Base-by-base conservation (phyloP, 306 rosid genomes). In the Neltuma alba region DNA sequence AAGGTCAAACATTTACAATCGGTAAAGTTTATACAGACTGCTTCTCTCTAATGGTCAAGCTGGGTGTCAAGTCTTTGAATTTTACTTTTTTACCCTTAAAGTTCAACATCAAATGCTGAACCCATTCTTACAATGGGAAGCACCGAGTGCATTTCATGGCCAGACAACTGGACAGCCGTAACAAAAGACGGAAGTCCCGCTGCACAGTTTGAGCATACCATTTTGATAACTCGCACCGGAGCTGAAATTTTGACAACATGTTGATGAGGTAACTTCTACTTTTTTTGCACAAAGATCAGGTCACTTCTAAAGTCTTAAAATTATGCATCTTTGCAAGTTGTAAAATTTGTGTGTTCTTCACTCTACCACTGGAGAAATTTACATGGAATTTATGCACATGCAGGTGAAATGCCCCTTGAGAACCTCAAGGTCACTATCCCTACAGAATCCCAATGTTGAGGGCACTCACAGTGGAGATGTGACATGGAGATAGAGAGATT, bases 1-100 rank as follows among this genome's bases (percentile, higher is more conserved):
- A 93, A 87, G 99, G 99, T 77, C 92, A 91, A 72, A 92, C 99
- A 75, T 95, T 95, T 87, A 95, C 99, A 67, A 95, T 92, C 87
- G 99, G 98, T 95, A 73, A n/a, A 90, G 99, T 27, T 25, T 60
- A 12, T 13, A 60, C 28, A 60, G 37, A 9, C n/a, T 15, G 36
- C 37, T 60, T 28, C 66, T 60, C 66, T 60, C 37, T 60, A 5
- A 14, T 28, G 37, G 37, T 60, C 34, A 27, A 58, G 7, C 64
- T 58, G 74, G 76, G 64, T 60, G 62, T 79, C 48, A 60, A 40
- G 25, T 50, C 44, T 11, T 38, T 52, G 25, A 58, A 62, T 77
- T 21, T 76, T 65, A 74, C 74, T 58, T 62, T 77, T 25, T 73
- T 41, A 76, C 74, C 80, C 44, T 34, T 54, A 3, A 50, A 72